Base-by-base conservation (phyloP, 352 stramenopile genomes). In the Phytophthora pinifolia region DNA sequence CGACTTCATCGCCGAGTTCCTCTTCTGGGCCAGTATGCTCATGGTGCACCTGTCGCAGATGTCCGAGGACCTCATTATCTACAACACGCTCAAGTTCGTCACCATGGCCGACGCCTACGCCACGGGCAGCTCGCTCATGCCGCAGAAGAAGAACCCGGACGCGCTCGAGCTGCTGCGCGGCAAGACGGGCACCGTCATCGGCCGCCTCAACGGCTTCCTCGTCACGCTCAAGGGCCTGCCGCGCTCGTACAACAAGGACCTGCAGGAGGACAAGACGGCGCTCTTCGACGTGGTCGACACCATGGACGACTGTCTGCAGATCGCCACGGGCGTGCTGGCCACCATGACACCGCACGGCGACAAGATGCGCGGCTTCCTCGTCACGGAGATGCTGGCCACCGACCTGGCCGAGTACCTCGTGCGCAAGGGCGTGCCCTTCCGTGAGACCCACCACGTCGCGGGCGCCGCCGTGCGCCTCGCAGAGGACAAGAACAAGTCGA, bases 91-190 rank as follows among this genome's bases (percentile, higher is more conserved):
- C 67, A 92, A 91, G 74, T 96, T 94, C 60, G 92, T 99, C 45
- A 92, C 89, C 13, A 98, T 99, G 68, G 93, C 94, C 37, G 96
- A 99, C 65, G 96, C 96, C 7, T 99, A 99, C 81, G 97, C 93
- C 48, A 99, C 97, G 1, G 97, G 97, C 55, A 98, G 89, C 67
- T 98, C 87, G 15, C 81, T 99, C 42, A 99, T 99, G 97, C 97
- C 97, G n/a, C 97, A 99, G 78, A 99, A 99, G 92, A 99, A 99
- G 77, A 99, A 99, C 76, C 97, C 97, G 0, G 97, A 99, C 75
- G 97, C 97, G 9, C 80, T 99, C 18, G 97, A 99, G 79, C 82
- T 99, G 49, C 75, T 99, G 13, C 86, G 97, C 41, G 97, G 97
- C 57, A 99, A 99, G 81, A 94, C 87, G 14, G 97, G 96, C 46